These are phyloP conservation scores for Nannochloris sp. DNA, from an alignment of 139 green algal genomes.

Conservation along the genomic window DNA sequence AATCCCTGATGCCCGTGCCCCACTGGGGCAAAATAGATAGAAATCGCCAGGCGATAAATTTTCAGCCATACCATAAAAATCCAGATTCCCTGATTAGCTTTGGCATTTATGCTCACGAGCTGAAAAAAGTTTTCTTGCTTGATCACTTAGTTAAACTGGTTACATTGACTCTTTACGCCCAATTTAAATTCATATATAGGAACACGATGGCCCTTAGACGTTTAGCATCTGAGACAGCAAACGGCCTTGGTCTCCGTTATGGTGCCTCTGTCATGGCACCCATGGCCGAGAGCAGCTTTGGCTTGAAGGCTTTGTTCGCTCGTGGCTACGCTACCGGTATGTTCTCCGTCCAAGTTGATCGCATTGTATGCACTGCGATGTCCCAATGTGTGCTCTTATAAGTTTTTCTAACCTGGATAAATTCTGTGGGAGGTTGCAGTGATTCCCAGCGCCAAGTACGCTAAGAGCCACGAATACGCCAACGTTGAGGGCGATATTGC, in stretches of 20 bases:
- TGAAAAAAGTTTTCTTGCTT: too few relatives aligned
- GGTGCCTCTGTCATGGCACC: neutral
- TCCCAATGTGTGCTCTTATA: neutral
- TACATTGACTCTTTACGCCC: too few relatives aligned
- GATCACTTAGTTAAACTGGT: too few relatives aligned
- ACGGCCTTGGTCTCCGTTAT: slow-evolving; percentile 15
- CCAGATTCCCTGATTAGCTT: too few relatives aligned
- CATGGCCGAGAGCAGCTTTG: neutral
- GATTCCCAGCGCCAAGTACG: slow-evolving; percentile 60
- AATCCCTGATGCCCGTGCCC: too few relatives aligned
- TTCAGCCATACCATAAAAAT: slow-evolving; percentile 6
- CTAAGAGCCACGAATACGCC: slow-evolving; percentile 79
- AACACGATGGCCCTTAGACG: slow-evolving; percentile 23
- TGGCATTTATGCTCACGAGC: too few relatives aligned
- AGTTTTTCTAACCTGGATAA: neutral
- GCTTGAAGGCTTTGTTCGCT: neutral
- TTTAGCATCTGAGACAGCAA: slow-evolving; percentile 16
- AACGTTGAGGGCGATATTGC: slow-evolving; percentile 80
- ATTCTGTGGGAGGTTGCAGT: slow-evolving; percentile 39
- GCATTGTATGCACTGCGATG: too few relatives aligned
- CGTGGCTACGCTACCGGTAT: slow-evolving; percentile 28
- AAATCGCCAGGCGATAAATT: slow-evolving; percentile 3
- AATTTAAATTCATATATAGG: too few relatives aligned
- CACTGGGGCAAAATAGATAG: slow-evolving; percentile 2
- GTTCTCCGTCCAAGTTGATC: neutral